These are phyloP conservation scores for Lactuca sativa DNA, from an alignment of 129 eudicot genomes.

Conservation along the genomic window DNA sequence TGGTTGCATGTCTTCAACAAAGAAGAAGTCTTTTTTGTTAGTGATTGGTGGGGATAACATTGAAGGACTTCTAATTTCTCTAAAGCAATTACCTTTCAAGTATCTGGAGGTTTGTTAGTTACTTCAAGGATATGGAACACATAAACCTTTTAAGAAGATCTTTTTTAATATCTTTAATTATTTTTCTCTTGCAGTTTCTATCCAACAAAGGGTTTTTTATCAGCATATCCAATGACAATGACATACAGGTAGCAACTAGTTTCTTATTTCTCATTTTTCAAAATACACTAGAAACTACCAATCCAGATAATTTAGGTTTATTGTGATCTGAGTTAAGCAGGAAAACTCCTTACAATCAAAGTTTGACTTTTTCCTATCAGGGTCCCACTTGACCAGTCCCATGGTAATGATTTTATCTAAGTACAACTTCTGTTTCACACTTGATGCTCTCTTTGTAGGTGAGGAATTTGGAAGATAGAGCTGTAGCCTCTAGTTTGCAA, in stretches of 20 bases:
- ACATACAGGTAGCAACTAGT: slow-evolving; percentile 57
- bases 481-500: too few relatives aligned
- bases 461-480: too few relatives aligned
- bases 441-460: too few relatives aligned
- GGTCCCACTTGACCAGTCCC: too few relatives aligned
- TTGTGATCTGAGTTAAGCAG: not conserved
- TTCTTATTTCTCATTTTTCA: not conserved
- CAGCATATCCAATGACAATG: slow-evolving; percentile 78
- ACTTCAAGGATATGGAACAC: slow-evolving; percentile 2
- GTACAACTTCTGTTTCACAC: too few relatives aligned
- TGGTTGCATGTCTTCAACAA: too few relatives aligned
- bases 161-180: not conserved
- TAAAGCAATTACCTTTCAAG: slow-evolving; percentile 74
- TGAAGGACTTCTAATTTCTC: slow-evolving; percentile 85
- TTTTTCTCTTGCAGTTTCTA: slow-evolving; percentile 69
- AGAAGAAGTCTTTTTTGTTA: too few relatives aligned
- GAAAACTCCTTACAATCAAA: slow-evolving; percentile 13
- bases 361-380: not conserved
- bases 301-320: slow-evolving; percentile 13
- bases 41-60: slow-evolving; percentile 88
- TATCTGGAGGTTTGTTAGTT: slow-evolving; percentile 70
- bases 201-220: slow-evolving; percentile 81
- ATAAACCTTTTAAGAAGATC: too few relatives aligned
- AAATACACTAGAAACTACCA: not conserved
- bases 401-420: too few relatives aligned